Evolutionary conservation across 176 grass and related monocot genomes (phyloP).

Genomic region (Cenchrus americanus): DNA sequence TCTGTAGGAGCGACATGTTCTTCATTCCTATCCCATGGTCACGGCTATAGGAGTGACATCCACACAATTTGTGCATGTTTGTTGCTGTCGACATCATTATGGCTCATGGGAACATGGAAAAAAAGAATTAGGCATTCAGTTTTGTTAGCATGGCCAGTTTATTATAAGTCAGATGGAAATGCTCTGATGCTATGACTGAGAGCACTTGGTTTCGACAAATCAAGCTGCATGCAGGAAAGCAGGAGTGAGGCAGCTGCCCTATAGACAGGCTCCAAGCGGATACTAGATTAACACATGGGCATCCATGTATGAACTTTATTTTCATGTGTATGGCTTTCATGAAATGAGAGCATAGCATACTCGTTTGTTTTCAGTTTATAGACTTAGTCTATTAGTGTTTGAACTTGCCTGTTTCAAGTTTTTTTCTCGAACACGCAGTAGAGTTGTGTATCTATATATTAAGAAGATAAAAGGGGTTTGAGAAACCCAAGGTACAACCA

Average conservation of each 20-base stretch:
- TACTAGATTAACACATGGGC: background rate
- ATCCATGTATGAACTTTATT: background rate
- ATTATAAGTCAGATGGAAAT: background rate
- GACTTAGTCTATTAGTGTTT: background rate
- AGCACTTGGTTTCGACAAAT: background rate
- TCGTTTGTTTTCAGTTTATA: background rate
- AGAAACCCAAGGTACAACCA: too few species aligned
- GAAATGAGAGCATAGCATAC: background rate
- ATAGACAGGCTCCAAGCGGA: background rate
- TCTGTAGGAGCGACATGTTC: too few species aligned
- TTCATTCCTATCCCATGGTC: background rate
- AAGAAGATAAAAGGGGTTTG: too few species aligned
- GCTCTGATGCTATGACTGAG: background rate
- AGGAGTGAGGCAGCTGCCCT: background rate
- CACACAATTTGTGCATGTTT: background rate
- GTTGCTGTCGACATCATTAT: background rate
- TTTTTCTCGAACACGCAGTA: too few species aligned
- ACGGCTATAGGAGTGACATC: background rate
- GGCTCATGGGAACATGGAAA: background rate
- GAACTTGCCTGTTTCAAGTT: background rate
- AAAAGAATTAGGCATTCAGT: background rate
- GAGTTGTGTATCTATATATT: too few species aligned
- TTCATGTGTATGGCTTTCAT: background rate
- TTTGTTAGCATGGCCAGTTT: background rate
- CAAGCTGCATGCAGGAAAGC: background rate